Percentiles rank a stretch among this genome's conserved stretches.
Conservation (phyloP, 1,284 basidiomycete species). For the Cystobasidium slooffiae region DNA sequence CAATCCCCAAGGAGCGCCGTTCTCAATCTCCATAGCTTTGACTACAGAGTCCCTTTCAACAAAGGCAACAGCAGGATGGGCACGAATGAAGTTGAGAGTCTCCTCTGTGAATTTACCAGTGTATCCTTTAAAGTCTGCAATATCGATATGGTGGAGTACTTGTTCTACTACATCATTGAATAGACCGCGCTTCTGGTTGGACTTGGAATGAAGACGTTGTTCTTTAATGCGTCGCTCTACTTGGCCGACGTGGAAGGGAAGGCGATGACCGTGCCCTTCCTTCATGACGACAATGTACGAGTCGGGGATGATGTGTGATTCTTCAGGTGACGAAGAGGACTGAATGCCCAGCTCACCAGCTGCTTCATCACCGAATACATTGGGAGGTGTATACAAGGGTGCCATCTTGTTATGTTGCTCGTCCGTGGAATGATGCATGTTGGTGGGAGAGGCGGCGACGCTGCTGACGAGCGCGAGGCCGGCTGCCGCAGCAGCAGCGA, state of each 20-base stretch:
- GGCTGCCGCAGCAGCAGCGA: conserved; percentile 1
- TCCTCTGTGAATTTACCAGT: conserved; percentile 78
- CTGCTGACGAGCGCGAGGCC: conserved; percentile 3
- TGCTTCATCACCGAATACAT: conserved; percentile 31
- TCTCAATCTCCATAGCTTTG: conserved; percentile 65
- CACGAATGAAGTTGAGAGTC: conserved; percentile 78
- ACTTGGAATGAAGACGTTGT: conserved; percentile 67
- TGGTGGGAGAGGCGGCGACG: conserved; percentile 31
- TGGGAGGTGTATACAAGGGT: conserved; percentile 40
- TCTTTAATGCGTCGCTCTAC: conserved; percentile 51
- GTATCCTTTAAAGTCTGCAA: conserved; percentile 72
- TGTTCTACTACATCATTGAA: conserved; percentile 51
- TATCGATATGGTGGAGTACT: conserved; percentile 69
- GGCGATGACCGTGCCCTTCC: conserved; percentile 70
- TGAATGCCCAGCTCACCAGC: conserved; percentile 6
- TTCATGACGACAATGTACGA: conserved; percentile 85
- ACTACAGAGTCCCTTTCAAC: conserved; percentile 93
- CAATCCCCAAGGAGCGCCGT: conserved; percentile 90
- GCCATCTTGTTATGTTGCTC: conserved; percentile 7
- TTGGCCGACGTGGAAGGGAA: conserved; percentile 58
- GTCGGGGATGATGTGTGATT: conserved; percentile 51
- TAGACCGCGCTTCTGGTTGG: conserved; percentile 54
- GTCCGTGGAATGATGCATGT: conserved; percentile 3
- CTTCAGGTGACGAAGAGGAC: conserved; percentile 8
- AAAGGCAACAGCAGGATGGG: conserved; percentile 87